Base-by-base conservation (phyloP, 148 eudicot species). In the Rhododendron ferrugineum region DNA sequence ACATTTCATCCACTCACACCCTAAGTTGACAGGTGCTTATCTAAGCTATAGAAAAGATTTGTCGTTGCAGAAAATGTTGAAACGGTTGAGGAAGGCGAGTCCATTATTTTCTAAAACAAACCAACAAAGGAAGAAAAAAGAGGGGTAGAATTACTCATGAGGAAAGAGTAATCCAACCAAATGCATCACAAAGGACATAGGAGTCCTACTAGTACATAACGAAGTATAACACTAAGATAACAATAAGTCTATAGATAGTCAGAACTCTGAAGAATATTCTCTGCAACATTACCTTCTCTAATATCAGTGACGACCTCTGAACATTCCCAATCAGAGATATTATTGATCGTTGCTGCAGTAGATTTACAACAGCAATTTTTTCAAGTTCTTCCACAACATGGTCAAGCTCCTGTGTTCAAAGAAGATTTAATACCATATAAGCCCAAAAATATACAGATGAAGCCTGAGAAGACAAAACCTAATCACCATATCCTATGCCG, bases 291-390 rank as follows among this genome's bases (percentile, higher is more conserved):
- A 97, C 99, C 98, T 94, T 94, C 88, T 95, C 99, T 47, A 95
- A 89, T 87, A 97, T 93, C 79, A 91, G 64, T 52, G 99, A 97
- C 30, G 99, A 95, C 91, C 92, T 92, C 83, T 97, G 94, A 75
- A 95, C 98, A 88, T 97, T 95, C 75, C 99, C 98, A 73, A 95
- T 97, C 83, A 97, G 98, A 77, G 99, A 95, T 79, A 97, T 94
- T 70, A 95, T 97, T 70, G 98, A 93, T 90, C 98, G 89, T 36
- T 91, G 78, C 90, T 95, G 96, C 68, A 93, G 93, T 73, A 97
- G 91, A 83, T 95, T 93, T 64, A 97, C 96, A 83, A 95, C 95
- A 80, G 99, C 98, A 82, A 97, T 92, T 85, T 94, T 94, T 88
- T 97, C 91, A 81, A 97, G 96, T 89, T 95, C 93, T 91, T 90